phyloP scores from a whole-genome alignment of 1,139 yeast species.

The Suhomyces maxii region DNA sequence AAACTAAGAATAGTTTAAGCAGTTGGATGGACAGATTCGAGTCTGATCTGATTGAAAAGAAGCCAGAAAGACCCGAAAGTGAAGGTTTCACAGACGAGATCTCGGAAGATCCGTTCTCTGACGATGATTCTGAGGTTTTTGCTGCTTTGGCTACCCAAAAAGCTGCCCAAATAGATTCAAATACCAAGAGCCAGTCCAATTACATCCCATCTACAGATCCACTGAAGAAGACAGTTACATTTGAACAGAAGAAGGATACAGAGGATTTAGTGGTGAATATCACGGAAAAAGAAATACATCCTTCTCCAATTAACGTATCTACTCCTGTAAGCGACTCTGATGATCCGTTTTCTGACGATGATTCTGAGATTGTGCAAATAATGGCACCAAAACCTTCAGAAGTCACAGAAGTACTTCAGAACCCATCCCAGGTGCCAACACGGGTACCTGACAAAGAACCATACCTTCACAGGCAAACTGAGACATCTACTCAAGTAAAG shows the following conservation, averaged over 20 bases:
- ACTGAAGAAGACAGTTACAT: too few species aligned
- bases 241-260: too few species aligned
- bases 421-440: background rate
- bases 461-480: background rate
- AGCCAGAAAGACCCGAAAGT: background rate
- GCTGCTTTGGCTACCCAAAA: slow-evolving; percentile 11
- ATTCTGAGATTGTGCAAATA: slow-evolving; percentile 12
- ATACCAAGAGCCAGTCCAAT: background rate
- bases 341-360: slow-evolving; percentile 36
- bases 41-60: slow-evolving; percentile 4
- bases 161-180: background rate
- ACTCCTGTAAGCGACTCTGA: slow-evolving; percentile 14
- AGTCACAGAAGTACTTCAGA: background rate
- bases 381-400: slow-evolving; percentile 1
- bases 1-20: slow-evolving; percentile 19
- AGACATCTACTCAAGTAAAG: slow-evolving; percentile 3
- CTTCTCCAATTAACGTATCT: background rate
- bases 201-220: too few species aligned
- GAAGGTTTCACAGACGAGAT: slow-evolving; percentile 1
- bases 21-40: slow-evolving; percentile 40
- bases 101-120: slow-evolving; percentile 35
- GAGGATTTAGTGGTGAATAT: too few species aligned
- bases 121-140: slow-evolving; percentile 30
- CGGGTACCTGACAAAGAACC: background rate
- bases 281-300: background rate